A percentile compares a stretch with the other conserved stretches of the same genome.
Evolutionary conservation across 164 flowering plant species (phyloP).

Genomic region (Warburgia ugandensis): DNA sequence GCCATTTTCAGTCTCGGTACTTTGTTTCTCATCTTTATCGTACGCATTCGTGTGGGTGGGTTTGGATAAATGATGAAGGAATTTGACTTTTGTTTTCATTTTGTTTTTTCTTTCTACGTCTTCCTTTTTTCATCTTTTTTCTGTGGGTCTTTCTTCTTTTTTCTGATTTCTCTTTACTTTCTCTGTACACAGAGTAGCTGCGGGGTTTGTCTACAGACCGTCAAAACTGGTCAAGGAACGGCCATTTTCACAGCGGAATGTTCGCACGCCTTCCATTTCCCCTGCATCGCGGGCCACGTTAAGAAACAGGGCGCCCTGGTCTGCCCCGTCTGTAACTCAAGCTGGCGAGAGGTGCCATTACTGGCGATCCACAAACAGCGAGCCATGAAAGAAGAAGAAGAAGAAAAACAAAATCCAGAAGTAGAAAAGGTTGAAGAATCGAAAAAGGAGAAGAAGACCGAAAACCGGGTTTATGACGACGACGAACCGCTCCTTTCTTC

Average conservation of each 20-base stretch:
- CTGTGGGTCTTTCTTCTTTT: neutral
- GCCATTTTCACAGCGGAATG: conserved; percentile 95
- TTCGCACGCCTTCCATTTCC: conserved; percentile 81
- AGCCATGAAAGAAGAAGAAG: no score
- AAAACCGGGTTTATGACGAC: conserved; percentile 46
- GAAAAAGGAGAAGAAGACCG: conserved; percentile 1
- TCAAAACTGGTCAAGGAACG: conserved; percentile 80
- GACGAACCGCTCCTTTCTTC: conserved; percentile 69
- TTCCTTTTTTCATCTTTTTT: neutral
- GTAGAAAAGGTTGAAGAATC: neutral
- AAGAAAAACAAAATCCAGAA: no score
- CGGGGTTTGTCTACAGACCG: conserved; percentile 75
- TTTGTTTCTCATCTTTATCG: neutral
- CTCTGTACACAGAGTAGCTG: conserved; percentile 87
- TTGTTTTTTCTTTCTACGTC: neutral
- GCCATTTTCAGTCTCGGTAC: no score
- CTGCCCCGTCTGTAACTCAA: conserved; percentile 71
- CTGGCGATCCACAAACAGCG: conserved; percentile 51
- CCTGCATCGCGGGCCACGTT: conserved; percentile 77
- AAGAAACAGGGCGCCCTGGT: conserved; percentile 39
- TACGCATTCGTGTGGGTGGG: conserved; percentile 9
- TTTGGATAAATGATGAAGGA: conserved; percentile 9
- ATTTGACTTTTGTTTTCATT: neutral
- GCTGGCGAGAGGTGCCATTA: conserved; percentile 79
- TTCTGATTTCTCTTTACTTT: no score